Evolutionary conservation across 495 filamentous ascomycete species (phyloP), one percentile per base, ranked within the genome.

Genomic region (Penicillium lagena): DNA sequence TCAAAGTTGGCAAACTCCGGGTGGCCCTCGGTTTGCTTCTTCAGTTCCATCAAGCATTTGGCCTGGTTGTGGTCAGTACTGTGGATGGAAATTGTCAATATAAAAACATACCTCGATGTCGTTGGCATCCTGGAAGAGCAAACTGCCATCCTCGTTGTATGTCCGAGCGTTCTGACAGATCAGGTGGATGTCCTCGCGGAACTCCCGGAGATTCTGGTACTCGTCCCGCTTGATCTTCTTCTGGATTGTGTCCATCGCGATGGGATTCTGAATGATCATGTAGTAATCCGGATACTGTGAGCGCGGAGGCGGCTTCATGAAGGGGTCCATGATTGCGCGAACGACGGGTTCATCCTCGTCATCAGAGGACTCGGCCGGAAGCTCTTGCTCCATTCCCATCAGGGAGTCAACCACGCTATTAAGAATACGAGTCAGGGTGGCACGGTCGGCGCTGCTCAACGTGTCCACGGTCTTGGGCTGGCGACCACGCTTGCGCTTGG

Each of bases 221-320:
- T 96, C 87, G 47, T 90, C 85, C 51, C 85, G 88, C 71, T 95
- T 95, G 64, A 98, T 94, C 71, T 87, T 90, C 62, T 84, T 89
- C 63, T 83, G 79, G 56, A 98, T 95, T 65, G 86, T 81, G 32
- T 93, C 89, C 82, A 96, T 94, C 47, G 84, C 87, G 59, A 98
- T 95, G 1, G 93, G 93, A 28, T 84, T 82, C 52, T 82, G 78
- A 61, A 97, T 97, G 62, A 96, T 80, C 62, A 87, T 67, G 64
- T 96, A 97, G 62, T 98, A 98, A 54, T 96, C 90, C 7, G 87
- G 83, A 60, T 91, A 97, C 27, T 85, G 78, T 12, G 79, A 81
- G 63, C 85, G 90, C n/a, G 87, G 81, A 13, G 91, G 90, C 12
- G 95, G 75, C 56, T 89, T 89, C 64, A 96, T 77, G 63, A 98